Base-by-base conservation (phyloP, 805 yeast species). In the Spathaspora gorwiae region DNA sequence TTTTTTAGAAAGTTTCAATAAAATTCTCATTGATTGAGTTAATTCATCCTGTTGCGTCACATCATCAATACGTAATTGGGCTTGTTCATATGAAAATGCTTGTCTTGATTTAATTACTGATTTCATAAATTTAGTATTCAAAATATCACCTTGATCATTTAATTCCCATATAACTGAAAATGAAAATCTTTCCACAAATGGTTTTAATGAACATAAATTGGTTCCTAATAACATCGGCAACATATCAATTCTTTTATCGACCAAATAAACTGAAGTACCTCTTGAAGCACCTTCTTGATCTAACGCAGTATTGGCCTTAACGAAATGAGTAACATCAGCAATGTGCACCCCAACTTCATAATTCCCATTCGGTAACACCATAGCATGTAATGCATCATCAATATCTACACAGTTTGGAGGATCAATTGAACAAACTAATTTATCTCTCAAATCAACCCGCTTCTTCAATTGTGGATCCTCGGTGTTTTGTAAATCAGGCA, bases 371-470 rank as follows among this genome's bases (percentile, higher is more conserved):
- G 96, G 90, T 41, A 94, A 74, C 44, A 62, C 61, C 51, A 77
- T 71, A 0, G 98, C 98, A 61, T 94, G 99, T 40, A 94, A 72
- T 1, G 99, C 99, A 71, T 94, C 65, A 71, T 94, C 99, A 57
- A 94, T 94, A 79, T 94, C 99, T 53, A 90, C 97, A 81, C 98
- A 92, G 29, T 86, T 84, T 2, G 97, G 97, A 8, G 99, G 99
- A 73, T 94, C 99, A 55, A 94, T 94, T 24, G 96, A 86, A 63
- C 99, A 94, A 35, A 94, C 87, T 40, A 89, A 72, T 58, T 88
- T 82, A 56, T 92, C 95, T 56, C 99, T 80, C 47, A 90, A 75
- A 63, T 94, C 99, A 42, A 72, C 78, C 65, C 99, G 80, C 54
- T 83, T 81, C 33, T 75, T 73, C 30, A 78, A 61, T 35, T 78